A percentile compares a stretch with the other conserved stretches of the same genome.
These are phyloP conservation scores for Leccinum rimulosum DNA, from an alignment of 768 basidiomycete species.

Conservation along the genomic window DNA sequence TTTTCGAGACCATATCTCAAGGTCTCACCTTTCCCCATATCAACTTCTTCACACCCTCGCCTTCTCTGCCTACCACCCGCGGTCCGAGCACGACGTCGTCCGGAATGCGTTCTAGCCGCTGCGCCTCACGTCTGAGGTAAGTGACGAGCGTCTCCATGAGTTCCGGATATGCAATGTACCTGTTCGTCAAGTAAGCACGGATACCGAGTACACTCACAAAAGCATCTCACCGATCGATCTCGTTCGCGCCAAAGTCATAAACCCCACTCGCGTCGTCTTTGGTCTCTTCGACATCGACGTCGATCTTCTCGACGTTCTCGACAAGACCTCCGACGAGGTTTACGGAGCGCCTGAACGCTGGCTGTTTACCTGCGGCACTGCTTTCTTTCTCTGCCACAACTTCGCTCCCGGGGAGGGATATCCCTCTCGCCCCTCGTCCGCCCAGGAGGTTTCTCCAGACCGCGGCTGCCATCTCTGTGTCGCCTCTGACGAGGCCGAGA, in stretches of 20 bases:
- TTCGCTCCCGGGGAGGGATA: slow-evolving; percentile 35
- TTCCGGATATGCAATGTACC: slow-evolving; percentile 72
- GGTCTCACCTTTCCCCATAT: slow-evolving; percentile 27
- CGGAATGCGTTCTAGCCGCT: slow-evolving; percentile 56
- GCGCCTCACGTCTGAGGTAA: slow-evolving; percentile 72
- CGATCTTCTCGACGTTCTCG: slow-evolving; percentile 56
- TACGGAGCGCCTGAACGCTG: slow-evolving; percentile 55
- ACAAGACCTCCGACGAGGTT: slow-evolving; percentile 70
- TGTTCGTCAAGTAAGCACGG: slow-evolving; percentile 33
- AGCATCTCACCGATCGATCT: slow-evolving; percentile 36
- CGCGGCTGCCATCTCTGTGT: slow-evolving; percentile 81
- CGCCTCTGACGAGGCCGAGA: slow-evolving; percentile 40
- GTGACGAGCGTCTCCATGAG: slow-evolving; percentile 67
- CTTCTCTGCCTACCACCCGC: slow-evolving; percentile 31
- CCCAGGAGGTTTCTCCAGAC: slow-evolving; percentile 88
- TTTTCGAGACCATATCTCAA: slow-evolving; percentile 7
- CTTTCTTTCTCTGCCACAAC: background rate
- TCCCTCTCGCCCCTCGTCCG: slow-evolving; percentile 75
- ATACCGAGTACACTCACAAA: background rate
- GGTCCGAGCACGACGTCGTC: slow-evolving; percentile 40
- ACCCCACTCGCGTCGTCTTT: slow-evolving; percentile 71
- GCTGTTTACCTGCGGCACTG: background rate
- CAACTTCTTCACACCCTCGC: slow-evolving; percentile 30
- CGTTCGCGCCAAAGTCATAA: slow-evolving; percentile 59
- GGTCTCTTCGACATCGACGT: slow-evolving; percentile 55